Evolutionary conservation across 2,329 filamentous ascomycete species (phyloP), one percentile per base, ranked within the genome.

Genomic region (Trichoderma brevicompactum): DNA sequence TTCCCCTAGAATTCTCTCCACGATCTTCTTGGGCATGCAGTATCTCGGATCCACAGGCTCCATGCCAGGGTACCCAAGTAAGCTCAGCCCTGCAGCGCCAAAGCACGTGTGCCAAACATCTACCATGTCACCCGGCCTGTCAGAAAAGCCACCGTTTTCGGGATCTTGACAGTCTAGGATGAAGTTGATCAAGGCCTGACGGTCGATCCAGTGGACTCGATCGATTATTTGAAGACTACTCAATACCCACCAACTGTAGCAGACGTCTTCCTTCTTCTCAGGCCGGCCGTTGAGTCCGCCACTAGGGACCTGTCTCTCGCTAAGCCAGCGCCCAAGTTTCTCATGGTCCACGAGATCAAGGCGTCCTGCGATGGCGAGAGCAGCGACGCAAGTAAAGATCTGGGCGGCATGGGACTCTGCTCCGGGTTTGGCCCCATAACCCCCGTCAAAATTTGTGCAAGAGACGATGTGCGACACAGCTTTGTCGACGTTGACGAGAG

Each of bases 191-290:
- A 99, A 84, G 74, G 92, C 91, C 65, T 89, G 83, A 56, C 88
- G 86, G 79, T 99, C 92, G 74, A 99, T 96, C 95, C 95, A 99
- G 76, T 97, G 92, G 61, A 93, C 84, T 64, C 89, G 89, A 62
- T 85, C 88, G 70, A 99, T 91, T 84, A 98, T 97, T 52, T 91
- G 89, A 70, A 99, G 80, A 75, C 94, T 97, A 74, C 92, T 94
- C 74, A 94, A 81, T 50, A 98, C 95, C 95, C 95, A 99, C 95
- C 95, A 99, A 76, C 92, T 97, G 79, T 99, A 99, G 80, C 95
- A 99, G 13, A 97, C 94, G 76, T 99, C 95, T 75, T 97, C 94
- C 68, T 91, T 81, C 81, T 99, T 99, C 79, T 98, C 95, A 0
- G 95, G 95, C 55, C 95, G 86, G 2, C 95, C 95, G 75, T 99